Evolutionary conservation across 441 rosid species (phyloP).

Genomic region (Pelargonium exstipulatum): DNA sequence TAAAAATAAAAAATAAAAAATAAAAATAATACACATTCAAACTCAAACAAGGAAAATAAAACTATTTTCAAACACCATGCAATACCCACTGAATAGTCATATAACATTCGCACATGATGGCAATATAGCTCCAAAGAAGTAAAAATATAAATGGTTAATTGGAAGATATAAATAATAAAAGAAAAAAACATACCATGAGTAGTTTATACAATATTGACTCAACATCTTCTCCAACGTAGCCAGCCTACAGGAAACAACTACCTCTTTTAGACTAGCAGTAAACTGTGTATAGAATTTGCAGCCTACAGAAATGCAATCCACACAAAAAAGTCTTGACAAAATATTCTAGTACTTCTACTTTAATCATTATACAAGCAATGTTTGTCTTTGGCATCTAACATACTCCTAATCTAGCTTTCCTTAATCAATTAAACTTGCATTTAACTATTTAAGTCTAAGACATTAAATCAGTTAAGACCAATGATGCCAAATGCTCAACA

Average conservation of each 20-base stretch:
- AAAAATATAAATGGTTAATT: neutral
- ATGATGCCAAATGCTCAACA: neutral
- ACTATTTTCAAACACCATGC: neutral
- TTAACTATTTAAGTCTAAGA: neutral
- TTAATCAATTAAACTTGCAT: neutral
- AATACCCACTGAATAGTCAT: neutral
- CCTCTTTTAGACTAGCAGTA: conserved; percentile 10
- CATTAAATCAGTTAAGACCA: neutral
- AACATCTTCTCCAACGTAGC: conserved; percentile 96
- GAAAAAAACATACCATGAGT: conserved; percentile 47
- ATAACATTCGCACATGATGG: neutral
- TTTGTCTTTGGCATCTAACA: neutral
- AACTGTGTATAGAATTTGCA: neutral
- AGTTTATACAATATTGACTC: conserved; percentile 86
- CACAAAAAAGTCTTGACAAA: neutral
- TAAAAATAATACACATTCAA: neutral
- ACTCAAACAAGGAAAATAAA: neutral
- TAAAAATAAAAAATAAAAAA: neutral
- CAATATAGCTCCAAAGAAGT: neutral
- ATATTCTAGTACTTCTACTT: neutral
- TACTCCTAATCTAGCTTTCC: neutral
- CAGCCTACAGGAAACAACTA: conserved; percentile 53
- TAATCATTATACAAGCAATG: neutral
- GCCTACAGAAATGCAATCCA: neutral
- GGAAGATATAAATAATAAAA: conserved; percentile 3